These are phyloP conservation scores for Sistotremastrum suecicum DNA, from an alignment of 768 basidiomycete species.

Conservation along the genomic window DNA sequence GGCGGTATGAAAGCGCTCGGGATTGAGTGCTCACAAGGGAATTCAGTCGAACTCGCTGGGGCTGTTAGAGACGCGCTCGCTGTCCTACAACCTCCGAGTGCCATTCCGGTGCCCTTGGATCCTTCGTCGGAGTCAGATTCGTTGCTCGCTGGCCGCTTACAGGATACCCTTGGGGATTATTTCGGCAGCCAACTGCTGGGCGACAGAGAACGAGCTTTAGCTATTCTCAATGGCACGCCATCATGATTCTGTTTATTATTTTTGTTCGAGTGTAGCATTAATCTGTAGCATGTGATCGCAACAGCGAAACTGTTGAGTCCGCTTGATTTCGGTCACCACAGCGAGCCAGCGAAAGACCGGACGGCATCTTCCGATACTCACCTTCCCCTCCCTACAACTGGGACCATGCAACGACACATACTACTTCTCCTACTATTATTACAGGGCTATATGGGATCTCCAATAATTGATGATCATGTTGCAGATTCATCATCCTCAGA, in stretches of 20 bases:
- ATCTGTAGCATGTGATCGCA: too few relatives aligned
- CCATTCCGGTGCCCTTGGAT: slow-evolving; percentile 46
- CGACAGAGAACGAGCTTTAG: slow-evolving; percentile 48
- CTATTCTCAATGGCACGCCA: too few relatives aligned
- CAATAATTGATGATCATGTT: slow-evolving; percentile 1
- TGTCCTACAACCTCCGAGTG: slow-evolving; percentile 42
- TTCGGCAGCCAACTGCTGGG: slow-evolving; percentile 41
- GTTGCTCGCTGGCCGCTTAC: slow-evolving; percentile 30
- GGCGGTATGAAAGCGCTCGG: slow-evolving; percentile 67
- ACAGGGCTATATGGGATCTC: slow-evolving; percentile 12
- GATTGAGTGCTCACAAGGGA: slow-evolving; percentile 38
- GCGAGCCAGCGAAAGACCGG: slow-evolving; percentile 28
- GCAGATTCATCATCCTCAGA: slow-evolving; percentile 10
- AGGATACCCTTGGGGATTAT: slow-evolving; percentile 42
- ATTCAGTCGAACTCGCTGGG: slow-evolving; percentile 33
- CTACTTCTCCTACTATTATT: neutral
- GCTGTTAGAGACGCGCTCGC: slow-evolving; percentile 48
- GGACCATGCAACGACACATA: neutral
- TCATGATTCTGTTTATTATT: too few relatives aligned
- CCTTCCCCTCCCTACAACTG: neutral
- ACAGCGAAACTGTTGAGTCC: neutral
- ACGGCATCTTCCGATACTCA: slow-evolving; percentile 11
- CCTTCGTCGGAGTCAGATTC: slow-evolving; percentile 32
- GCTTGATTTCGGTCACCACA: slow-evolving; percentile 12
- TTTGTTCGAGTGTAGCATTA: too few relatives aligned